These are phyloP conservation scores for Annulohypoxylon nitens DNA, from an alignment of 495 filamentous ascomycete genomes.

Conservation along the genomic window DNA sequence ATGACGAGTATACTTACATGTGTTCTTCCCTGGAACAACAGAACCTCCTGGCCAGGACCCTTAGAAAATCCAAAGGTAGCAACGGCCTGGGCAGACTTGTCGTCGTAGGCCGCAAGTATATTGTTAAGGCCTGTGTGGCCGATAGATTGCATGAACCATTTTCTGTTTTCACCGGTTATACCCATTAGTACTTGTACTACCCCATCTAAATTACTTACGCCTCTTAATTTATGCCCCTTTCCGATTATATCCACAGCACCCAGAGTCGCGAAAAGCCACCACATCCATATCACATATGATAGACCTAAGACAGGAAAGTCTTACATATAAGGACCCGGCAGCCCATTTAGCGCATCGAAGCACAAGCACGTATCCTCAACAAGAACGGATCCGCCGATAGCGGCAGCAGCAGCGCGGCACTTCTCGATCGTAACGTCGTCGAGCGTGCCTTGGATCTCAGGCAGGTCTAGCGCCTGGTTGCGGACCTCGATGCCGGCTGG, in stretches of 20 bases:
- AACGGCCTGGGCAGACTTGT: constrained; percentile 91
- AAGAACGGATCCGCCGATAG: constrained; percentile 84
- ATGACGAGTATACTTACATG: constrained; percentile 52
- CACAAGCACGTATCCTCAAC: constrained; percentile 96
- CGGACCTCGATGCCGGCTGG: constrained; percentile 74
- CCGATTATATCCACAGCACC: too few relatives aligned
- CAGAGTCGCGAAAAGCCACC: too few relatives aligned
- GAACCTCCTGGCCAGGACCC: constrained; percentile 84
- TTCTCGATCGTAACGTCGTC: constrained; percentile 93
- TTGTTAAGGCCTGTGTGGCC: constrained; percentile 90
- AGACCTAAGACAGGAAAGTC: too few relatives aligned
- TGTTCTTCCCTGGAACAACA: constrained; percentile 93
- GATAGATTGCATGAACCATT: constrained; percentile 88
- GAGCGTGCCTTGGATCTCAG: constrained; percentile 91
- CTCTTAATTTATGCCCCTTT: neutral
- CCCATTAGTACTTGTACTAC: constrained; percentile 14
- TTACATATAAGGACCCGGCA: constrained; percentile 99
- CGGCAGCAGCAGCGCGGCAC: constrained; percentile 79
- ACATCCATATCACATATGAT: too few relatives aligned
- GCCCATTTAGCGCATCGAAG: constrained; percentile 87
- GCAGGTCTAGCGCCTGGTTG: constrained; percentile 80
- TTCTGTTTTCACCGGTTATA: constrained; percentile 64
- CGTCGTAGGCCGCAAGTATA: constrained; percentile 87
- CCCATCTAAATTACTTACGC: neutral
- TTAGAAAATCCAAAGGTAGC: constrained; percentile 95